phyloP scores from a whole-genome alignment of 371 early-diverging fungal species.

The Mortierella sp. region DNA sequence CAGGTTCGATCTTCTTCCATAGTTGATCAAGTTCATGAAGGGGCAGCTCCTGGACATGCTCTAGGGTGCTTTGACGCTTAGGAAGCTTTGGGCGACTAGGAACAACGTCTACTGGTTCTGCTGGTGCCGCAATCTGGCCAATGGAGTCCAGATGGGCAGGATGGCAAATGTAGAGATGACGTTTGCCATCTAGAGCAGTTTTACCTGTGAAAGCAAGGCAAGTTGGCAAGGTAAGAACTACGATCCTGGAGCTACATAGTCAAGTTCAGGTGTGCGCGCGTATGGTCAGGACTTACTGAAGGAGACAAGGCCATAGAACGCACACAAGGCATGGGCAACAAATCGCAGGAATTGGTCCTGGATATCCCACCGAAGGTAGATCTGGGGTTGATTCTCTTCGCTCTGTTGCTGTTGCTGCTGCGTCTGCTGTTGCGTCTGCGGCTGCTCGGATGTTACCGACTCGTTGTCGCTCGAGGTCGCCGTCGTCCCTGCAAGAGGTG shows the following conservation, averaged over 20 bases:
- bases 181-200: slow-evolving; percentile 49
- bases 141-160: slow-evolving; percentile 48
- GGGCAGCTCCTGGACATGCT: slow-evolving; percentile 49
- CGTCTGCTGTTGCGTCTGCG: no score
- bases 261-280: no score
- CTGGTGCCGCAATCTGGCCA: slow-evolving; percentile 9
- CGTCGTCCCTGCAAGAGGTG: neutral
- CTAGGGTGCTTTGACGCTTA: slow-evolving; percentile 37
- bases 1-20: slow-evolving; percentile 40
- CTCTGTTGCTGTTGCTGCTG: no score
- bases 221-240: neutral
- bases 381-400: slow-evolving; percentile 20
- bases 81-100: slow-evolving; percentile 17
- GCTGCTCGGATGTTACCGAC: neutral
- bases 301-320: slow-evolving; percentile 51
- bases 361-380: slow-evolving; percentile 52
- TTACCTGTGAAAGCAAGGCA: slow-evolving; percentile 21
- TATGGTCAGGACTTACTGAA: slow-evolving; percentile 56
- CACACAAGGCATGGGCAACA: slow-evolving; percentile 50
- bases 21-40: slow-evolving; percentile 39
- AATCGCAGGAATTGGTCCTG: slow-evolving; percentile 53
- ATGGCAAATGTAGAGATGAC: slow-evolving; percentile 49
- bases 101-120: neutral
- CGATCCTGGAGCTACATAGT: no score
- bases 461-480: neutral